Percentiles rank a stretch among this genome's conserved stretches.
Conservation (phyloP, 371 early-diverging fungal species). For the Mucor lusitanicus region DNA sequence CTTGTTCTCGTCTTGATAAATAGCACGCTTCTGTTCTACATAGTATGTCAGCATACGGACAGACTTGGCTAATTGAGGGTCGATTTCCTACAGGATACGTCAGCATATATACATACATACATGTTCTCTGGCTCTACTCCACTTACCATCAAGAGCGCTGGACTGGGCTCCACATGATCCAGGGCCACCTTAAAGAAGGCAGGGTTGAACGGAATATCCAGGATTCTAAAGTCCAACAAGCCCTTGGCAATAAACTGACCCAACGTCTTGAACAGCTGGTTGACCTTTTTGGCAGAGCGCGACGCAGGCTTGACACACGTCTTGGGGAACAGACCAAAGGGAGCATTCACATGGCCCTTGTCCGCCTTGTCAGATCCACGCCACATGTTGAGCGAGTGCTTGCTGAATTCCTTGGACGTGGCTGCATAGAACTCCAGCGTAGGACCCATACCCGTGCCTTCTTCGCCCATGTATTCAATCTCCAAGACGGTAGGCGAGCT, state of each 20-base stretch:
- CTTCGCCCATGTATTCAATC: slow-evolving; percentile 91
- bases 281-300: slow-evolving; percentile 43
- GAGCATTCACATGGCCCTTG: slow-evolving; percentile 49
- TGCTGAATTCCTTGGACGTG: slow-evolving; percentile 77
- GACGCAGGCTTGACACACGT: slow-evolving; percentile 39
- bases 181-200: slow-evolving; percentile 75
- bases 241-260: slow-evolving; percentile 92
- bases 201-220: slow-evolving; percentile 82
- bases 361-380: slow-evolving; percentile 38
- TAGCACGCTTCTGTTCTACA: slow-evolving; percentile 50
- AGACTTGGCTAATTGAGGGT: slow-evolving; percentile 72
- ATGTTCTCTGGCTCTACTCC: neutral
- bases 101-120: neutral
- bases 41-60: slow-evolving; percentile 63
- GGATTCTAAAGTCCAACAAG: slow-evolving; percentile 82
- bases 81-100: slow-evolving; percentile 55
- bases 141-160: slow-evolving; percentile 27
- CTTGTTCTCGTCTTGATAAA: slow-evolving; percentile 52
- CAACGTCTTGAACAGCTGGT: slow-evolving; percentile 63
- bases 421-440: slow-evolving; percentile 91
- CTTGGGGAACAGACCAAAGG: slow-evolving; percentile 76
- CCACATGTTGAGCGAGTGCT: slow-evolving; percentile 63
- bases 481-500: slow-evolving; percentile 74
- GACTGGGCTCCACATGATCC: slow-evolving; percentile 31
- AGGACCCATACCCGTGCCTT: slow-evolving; percentile 93